Percentiles rank a stretch among this genome's conserved stretches.
Conservation (phyloP, 2,329 filamentous ascomycete genomes). For the Aulographum hederae region DNA sequence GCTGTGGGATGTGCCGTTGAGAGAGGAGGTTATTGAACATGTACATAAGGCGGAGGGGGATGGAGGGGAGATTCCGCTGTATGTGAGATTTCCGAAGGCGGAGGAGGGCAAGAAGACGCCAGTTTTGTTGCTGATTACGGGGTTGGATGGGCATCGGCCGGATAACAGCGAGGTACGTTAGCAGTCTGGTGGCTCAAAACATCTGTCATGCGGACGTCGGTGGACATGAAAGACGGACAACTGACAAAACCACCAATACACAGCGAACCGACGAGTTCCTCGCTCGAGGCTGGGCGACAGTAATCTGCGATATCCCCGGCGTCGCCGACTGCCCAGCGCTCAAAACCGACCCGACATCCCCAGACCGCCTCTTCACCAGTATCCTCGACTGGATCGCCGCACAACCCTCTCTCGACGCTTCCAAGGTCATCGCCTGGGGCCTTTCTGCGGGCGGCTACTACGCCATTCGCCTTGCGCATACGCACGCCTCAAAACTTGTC, state of each 20-base stretch:
- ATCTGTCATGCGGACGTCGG: too few species aligned
- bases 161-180: conserved; percentile 32
- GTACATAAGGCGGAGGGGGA: conserved; percentile 16
- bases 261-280: conserved; percentile 42
- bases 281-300: conserved; percentile 40
- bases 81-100: conserved; percentile 17
- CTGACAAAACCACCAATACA: too few species aligned
- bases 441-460: conserved; percentile 51
- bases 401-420: conserved; percentile 35
- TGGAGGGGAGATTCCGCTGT: conserved; percentile 19
- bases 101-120: conserved; percentile 18
- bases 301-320: conserved; percentile 47
- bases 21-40: conserved; percentile 21
- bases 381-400: conserved; percentile 40
- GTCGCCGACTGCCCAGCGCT: conserved; percentile 51
- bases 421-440: conserved; percentile 42
- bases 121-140: conserved; percentile 39
- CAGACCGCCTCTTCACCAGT: conserved; percentile 44
- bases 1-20: conserved; percentile 17
- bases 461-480: conserved; percentile 48
- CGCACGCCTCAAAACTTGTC: conserved; percentile 34
- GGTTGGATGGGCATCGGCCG: conserved; percentile 43
- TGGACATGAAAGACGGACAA: too few species aligned
- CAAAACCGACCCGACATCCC: conserved; percentile 36
- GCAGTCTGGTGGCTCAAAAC: background rate